A percentile compares a stretch with the other conserved stretches of the same genome.
phyloP scores from a whole-genome alignment of 768 basidiomycete species.

The Boletus sensibilis region DNA sequence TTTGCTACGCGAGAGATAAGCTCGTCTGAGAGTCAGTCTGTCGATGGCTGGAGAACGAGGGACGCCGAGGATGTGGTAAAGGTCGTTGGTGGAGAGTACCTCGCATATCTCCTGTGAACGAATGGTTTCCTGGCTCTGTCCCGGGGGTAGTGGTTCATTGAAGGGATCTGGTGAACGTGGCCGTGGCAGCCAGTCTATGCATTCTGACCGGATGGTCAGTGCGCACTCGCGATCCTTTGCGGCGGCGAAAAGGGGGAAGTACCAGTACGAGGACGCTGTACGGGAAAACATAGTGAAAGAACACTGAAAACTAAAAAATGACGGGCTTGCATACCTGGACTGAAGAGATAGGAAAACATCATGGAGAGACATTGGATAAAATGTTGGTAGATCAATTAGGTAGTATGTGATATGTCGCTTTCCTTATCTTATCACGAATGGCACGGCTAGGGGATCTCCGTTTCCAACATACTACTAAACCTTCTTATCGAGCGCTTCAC shows the following conservation, averaged over 20 bases:
- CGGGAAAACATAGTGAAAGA: constrained; percentile 1
- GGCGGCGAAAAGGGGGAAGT: constrained; percentile 58
- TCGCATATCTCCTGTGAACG: constrained; percentile 32
- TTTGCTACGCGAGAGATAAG: constrained; percentile 72
- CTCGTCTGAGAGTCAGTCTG: constrained; percentile 62
- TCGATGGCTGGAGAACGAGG: constrained; percentile 50
- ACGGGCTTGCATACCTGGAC: constrained; percentile 24
- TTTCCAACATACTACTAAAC: constrained; percentile 50
- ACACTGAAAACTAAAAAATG: too few relatives aligned
- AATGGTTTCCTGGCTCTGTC: constrained; percentile 10
- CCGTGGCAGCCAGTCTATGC: constrained; percentile 30
- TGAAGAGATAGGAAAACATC: constrained; percentile 35
- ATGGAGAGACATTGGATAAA: constrained; percentile 11
- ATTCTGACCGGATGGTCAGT: constrained; percentile 23
- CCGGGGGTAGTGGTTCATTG: constrained; percentile 1
- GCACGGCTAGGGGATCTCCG: constrained; percentile 27
- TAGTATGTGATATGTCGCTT: constrained; percentile 9
- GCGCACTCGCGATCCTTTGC: constrained; percentile 44
- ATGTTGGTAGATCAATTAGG: constrained; percentile 5
- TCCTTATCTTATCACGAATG: constrained; percentile 18
- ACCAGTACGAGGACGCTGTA: constrained; percentile 61
- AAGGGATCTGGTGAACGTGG: constrained; percentile 11
- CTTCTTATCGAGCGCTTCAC: constrained; percentile 55
- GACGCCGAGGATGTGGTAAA: constrained; percentile 74
- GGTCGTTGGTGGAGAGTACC: constrained; percentile 60